These are phyloP conservation scores for Amphibolis antarctica DNA, from an alignment of 106 monocot species.

Conservation along the genomic window DNA sequence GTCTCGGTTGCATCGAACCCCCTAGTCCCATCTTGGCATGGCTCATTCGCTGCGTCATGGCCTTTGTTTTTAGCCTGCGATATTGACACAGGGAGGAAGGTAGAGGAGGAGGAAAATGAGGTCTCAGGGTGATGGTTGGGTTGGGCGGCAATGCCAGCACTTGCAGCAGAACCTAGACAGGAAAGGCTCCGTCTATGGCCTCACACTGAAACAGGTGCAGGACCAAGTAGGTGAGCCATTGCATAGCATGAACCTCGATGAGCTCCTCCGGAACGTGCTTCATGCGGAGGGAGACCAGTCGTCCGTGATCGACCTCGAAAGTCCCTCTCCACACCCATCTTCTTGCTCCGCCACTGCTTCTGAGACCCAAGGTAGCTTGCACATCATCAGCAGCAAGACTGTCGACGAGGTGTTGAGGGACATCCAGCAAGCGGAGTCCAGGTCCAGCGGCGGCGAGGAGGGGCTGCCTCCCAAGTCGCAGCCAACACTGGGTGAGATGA, in stretches of 20 bases:
- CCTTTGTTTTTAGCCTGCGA: too few species aligned
- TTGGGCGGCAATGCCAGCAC: slow-evolving; percentile 16
- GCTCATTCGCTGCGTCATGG: too few species aligned
- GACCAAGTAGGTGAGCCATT: slow-evolving; percentile 39
- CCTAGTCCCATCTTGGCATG: too few species aligned
- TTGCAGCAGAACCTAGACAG: slow-evolving; percentile 8
- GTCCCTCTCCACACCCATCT: background rate
- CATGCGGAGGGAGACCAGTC: slow-evolving; percentile 6
- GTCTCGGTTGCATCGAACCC: too few species aligned
- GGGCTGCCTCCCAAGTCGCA: slow-evolving; percentile 4
- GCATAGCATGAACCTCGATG: slow-evolving; percentile 52
- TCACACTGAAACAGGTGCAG: slow-evolving; percentile 46
- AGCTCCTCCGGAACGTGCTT: slow-evolving; percentile 39
- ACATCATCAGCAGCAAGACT: slow-evolving; percentile 53
- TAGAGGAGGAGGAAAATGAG: slow-evolving; percentile 16
- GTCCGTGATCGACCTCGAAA: slow-evolving; percentile 8
- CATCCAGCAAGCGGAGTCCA: slow-evolving; percentile 32
- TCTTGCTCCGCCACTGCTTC: slow-evolving; percentile 9
- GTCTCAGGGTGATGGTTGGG: slow-evolving; percentile 11
- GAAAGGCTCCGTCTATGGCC: slow-evolving; percentile 36
- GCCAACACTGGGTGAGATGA: slow-evolving; percentile 34
- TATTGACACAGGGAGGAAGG: too few species aligned
- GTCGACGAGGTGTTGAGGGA: slow-evolving; percentile 75
- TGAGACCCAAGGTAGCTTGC: slow-evolving; percentile 38
- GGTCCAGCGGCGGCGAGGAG: slow-evolving; percentile 1